Percentiles rank a stretch among this genome's conserved stretches.
Evolutionary conservation across 257 asterid species (phyloP).

Genomic region (Gentiana macrophylla): DNA sequence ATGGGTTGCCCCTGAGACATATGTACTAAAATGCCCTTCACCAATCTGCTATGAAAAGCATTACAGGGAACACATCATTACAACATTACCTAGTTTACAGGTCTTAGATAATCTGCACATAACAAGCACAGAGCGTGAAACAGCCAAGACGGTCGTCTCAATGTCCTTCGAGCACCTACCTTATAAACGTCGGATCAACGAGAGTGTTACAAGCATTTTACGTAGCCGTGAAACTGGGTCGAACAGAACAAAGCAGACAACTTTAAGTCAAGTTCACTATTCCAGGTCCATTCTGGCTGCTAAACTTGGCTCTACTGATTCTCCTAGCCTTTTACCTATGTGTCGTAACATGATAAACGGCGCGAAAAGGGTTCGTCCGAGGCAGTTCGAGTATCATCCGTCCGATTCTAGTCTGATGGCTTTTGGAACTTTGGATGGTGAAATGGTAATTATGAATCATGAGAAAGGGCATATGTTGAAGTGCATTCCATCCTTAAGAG

Average conservation of each 20-base stretch:
- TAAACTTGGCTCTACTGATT: conserved; percentile 34
- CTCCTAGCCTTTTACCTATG: conserved; percentile 29
- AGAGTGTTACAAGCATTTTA: conserved; percentile 39
- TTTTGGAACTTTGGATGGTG: conserved; percentile 81
- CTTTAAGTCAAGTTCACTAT: conserved; percentile 34
- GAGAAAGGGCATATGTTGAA: conserved; percentile 43
- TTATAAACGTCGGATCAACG: conserved; percentile 41
- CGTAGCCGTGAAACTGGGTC: conserved; percentile 49
- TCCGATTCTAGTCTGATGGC: conserved; percentile 70
- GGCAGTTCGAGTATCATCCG: conserved; percentile 89
- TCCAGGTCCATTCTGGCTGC: conserved; percentile 62
- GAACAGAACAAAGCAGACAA: conserved; percentile 17
- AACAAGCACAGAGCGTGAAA: conserved; percentile 21
- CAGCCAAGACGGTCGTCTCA: conserved; percentile 37
- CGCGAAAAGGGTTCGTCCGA: conserved; percentile 43
- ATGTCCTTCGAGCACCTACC: conserved; percentile 61
- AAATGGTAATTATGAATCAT: conserved; percentile 57
- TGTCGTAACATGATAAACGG: conserved; percentile 20
- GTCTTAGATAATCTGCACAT: conserved; percentile 19
- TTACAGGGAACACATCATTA: conserved; percentile 22
- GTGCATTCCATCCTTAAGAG: conserved; percentile 27
- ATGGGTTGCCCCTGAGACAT: conserved; percentile 4
- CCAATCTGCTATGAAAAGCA: conserved; percentile 23
- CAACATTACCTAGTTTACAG: conserved; percentile 16
- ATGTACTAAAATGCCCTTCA: conserved; percentile 17